These are phyloP conservation scores for Microsporum canis DNA, from an alignment of 2,329 filamentous ascomycete genomes.

Conservation along the genomic window DNA sequence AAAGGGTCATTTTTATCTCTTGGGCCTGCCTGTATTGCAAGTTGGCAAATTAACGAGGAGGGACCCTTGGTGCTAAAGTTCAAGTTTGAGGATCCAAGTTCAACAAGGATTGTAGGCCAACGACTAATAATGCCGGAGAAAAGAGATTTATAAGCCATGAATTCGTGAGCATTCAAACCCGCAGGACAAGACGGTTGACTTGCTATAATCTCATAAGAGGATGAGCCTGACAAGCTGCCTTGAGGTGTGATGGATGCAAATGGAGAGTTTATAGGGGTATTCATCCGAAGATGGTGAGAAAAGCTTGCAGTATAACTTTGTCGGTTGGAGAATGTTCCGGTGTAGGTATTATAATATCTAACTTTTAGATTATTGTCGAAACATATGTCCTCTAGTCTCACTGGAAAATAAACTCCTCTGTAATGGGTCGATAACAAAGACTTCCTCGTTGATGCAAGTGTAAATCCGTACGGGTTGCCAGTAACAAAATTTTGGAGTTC, in stretches of 20 bases:
- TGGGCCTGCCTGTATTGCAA: slow-evolving; percentile 48
- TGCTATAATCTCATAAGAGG: slow-evolving; percentile 41
- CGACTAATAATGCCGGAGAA: slow-evolving; percentile 35
- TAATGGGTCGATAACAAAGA: slow-evolving; percentile 42
- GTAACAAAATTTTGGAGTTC: slow-evolving; percentile 21
- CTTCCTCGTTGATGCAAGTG: slow-evolving; percentile 38
- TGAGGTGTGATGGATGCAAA: slow-evolving; percentile 26
- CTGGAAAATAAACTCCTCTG: slow-evolving; percentile 30
- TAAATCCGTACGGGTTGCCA: slow-evolving; percentile 17
- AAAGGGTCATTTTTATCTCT: slow-evolving; percentile 22
- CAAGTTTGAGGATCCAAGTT: slow-evolving; percentile 44
- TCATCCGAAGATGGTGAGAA: slow-evolving; percentile 35
- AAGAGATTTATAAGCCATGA: slow-evolving; percentile 36
- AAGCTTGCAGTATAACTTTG: slow-evolving; percentile 29
- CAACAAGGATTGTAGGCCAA: slow-evolving; percentile 40
- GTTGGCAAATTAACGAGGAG: slow-evolving; percentile 39
- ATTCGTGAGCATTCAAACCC: slow-evolving; percentile 40
- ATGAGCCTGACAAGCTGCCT: slow-evolving; percentile 29
- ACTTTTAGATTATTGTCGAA: slow-evolving; percentile 39
- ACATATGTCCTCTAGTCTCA: slow-evolving; percentile 33
- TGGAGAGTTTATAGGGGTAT: slow-evolving; percentile 29
- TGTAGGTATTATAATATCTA: slow-evolving; percentile 37
- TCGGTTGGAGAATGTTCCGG: slow-evolving; percentile 31
- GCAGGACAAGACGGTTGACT: slow-evolving; percentile 38
- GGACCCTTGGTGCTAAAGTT: slow-evolving; percentile 50